These are phyloP conservation scores for Naegleria gruberi DNA, from an alignment of 208 protist genomes.

Conservation along the genomic window DNA sequence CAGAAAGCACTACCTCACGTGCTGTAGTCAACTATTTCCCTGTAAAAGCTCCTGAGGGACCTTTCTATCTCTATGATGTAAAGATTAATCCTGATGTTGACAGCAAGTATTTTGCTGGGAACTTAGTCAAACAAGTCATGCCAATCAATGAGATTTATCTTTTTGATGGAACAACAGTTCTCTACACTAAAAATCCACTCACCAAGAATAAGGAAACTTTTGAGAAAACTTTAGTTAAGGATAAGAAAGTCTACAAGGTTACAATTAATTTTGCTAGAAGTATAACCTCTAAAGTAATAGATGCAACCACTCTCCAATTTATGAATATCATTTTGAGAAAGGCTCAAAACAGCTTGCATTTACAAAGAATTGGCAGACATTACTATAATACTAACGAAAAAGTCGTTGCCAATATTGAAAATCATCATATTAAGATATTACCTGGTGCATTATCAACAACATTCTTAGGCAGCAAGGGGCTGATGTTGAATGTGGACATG, in stretches of 20 bases:
- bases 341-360: not conserved
- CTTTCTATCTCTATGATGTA: constrained; percentile 6
- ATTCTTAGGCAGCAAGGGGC: not conserved
- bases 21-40: not conserved
- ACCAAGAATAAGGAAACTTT: not conserved
- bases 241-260: not conserved
- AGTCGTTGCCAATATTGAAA: not conserved
- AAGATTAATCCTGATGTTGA: not conserved
- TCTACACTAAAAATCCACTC: not conserved
- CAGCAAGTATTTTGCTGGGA: not conserved
- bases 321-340: not conserved
- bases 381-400: not conserved
- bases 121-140: not conserved
- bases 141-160: not conserved
- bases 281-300: not conserved
- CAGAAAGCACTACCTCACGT: not conserved
- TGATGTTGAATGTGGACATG: not conserved
- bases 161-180: not conserved
- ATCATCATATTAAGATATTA: not conserved
- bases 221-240: not conserved
- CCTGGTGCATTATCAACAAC: not conserved
- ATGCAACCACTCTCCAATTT: not conserved
- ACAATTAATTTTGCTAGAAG: not conserved
- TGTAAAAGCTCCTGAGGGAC: not conserved
- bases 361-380: constrained; percentile 5